These are phyloP conservation scores for Nitzschia putrida DNA, from an alignment of 108 stramenopile genomes.

Conservation along the genomic window DNA sequence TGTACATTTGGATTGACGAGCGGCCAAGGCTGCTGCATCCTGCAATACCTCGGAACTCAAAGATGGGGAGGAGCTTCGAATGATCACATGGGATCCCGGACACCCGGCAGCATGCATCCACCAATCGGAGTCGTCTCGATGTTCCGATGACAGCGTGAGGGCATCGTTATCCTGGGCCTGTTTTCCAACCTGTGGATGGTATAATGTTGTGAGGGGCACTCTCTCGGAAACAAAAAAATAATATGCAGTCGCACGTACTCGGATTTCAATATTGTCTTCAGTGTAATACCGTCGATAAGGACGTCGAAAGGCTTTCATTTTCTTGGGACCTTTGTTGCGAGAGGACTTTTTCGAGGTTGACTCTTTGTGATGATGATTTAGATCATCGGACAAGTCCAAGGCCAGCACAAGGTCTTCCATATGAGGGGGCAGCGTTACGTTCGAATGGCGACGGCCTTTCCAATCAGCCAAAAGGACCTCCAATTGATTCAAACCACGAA, in stretches of 20 bases:
- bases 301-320: slow-evolving; percentile 42
- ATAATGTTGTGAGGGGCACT: neutral
- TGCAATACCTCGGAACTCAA: slow-evolving; percentile 62
- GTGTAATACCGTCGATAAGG: slow-evolving; percentile 80
- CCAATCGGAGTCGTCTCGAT: slow-evolving; percentile 82
- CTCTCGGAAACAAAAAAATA: neutral
- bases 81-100: slow-evolving; percentile 86
- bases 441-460: slow-evolving; percentile 24
- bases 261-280: slow-evolving; percentile 66
- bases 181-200: slow-evolving; percentile 65
- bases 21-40: slow-evolving; percentile 84
- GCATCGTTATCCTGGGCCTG: slow-evolving; percentile 87
- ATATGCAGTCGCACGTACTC: slow-evolving; percentile 29
- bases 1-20: slow-evolving; percentile 81
- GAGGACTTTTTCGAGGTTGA: slow-evolving; percentile 31
- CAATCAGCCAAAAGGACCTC: slow-evolving; percentile 48
- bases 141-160: slow-evolving; percentile 68
- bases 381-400: slow-evolving; percentile 66
- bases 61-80: slow-evolving; percentile 69
- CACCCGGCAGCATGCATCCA: slow-evolving; percentile 89
- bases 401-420: slow-evolving; percentile 55
- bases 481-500: slow-evolving; percentile 61
- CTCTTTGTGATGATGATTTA: slow-evolving; percentile 27
- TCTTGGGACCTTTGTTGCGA: slow-evolving; percentile 60
- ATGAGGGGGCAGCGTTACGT: slow-evolving; percentile 41